phyloP scores from a whole-genome alignment of 768 basidiomycete species.

The Calocybe cyanea region DNA sequence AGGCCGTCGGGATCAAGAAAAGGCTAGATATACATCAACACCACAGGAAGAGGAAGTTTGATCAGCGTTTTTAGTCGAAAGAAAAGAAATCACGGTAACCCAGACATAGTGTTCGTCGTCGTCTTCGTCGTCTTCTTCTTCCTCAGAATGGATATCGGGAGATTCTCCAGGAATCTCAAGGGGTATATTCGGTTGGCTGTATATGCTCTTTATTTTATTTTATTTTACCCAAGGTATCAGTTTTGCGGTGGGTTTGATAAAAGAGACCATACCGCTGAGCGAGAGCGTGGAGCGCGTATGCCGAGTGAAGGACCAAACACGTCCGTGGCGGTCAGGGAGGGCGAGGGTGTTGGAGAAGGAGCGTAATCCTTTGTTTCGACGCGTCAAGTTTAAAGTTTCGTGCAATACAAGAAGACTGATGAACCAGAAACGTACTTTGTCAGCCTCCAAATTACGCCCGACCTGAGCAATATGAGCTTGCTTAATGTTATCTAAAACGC shows the following conservation, averaged over 20 bases:
- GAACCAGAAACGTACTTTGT: not conserved
- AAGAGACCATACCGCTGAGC: constrained; percentile 17
- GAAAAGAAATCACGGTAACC: not conserved
- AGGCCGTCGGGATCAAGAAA: no score
- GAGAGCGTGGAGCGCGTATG: constrained; percentile 2
- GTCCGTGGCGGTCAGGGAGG: not conserved
- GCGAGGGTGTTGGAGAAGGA: constrained; percentile 1
- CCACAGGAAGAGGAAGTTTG: not conserved
- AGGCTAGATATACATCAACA: no score
- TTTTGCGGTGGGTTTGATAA: not conserved
- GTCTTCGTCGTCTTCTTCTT: no score
- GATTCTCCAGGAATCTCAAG: constrained; percentile 18
- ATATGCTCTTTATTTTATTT: constrained; percentile 23
- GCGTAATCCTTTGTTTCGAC: not conserved
- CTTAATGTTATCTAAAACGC: constrained; percentile 7
- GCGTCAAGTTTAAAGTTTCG: not conserved
- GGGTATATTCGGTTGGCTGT: constrained; percentile 25
- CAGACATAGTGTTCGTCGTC: not conserved
- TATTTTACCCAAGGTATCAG: no score
- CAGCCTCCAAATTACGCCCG: not conserved
- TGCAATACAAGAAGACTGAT: not conserved
- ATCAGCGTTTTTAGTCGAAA: not conserved
- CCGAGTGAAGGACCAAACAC: not conserved
- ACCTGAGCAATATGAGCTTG: not conserved
- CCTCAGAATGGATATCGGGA: not conserved